Evolutionary conservation across 2,329 filamentous ascomycete species (phyloP).

Genomic region (Aspergillus proliferans): DNA sequence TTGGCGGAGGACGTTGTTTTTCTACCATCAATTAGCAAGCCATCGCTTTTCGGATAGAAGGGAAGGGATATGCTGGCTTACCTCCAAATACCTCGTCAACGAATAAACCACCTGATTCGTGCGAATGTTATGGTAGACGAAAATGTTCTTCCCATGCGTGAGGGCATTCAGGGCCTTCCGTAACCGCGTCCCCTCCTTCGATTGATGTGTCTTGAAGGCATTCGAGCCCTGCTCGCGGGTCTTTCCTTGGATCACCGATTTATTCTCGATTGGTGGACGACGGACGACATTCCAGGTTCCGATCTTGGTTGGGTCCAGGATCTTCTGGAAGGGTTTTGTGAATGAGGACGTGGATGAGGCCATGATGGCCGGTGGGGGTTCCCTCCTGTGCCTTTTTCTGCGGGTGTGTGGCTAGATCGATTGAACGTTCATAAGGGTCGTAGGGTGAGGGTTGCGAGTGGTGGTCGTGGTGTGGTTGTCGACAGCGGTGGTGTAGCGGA

Average conservation of each 20-base stretch:
- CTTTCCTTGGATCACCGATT: conserved; percentile 38
- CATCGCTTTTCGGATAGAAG: background rate
- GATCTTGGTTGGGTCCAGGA: conserved; percentile 36
- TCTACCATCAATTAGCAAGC: conserved; percentile 26
- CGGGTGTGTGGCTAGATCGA: background rate
- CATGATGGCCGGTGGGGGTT: conserved; percentile 27
- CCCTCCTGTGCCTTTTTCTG: background rate
- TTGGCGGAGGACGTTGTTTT: conserved; percentile 50
- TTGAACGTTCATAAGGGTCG: background rate
- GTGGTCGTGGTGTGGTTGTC: conserved; percentile 3
- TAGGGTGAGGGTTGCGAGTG: conserved; percentile 6
- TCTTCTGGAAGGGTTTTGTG: conserved; percentile 25
- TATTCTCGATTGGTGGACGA: conserved; percentile 28
- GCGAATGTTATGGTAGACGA: conserved; percentile 55
- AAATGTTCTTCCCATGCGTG: conserved; percentile 54
- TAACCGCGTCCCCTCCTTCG: conserved; percentile 34
- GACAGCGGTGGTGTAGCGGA: conserved; percentile 9
- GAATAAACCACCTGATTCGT: conserved; percentile 63
- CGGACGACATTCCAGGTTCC: conserved; percentile 32
- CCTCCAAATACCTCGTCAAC: conserved; percentile 50
- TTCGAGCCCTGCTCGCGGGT: conserved; percentile 33
- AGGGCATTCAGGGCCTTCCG: conserved; percentile 43
- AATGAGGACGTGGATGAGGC: conserved; percentile 23
- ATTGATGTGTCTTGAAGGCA: conserved; percentile 35
- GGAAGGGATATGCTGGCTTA: conserved; percentile 25